A percentile compares a stretch with the other conserved stretches of the same genome.
Evolutionary conservation across 306 rosid genomes (phyloP).

Genomic region (Erythrophleum fordii): DNA sequence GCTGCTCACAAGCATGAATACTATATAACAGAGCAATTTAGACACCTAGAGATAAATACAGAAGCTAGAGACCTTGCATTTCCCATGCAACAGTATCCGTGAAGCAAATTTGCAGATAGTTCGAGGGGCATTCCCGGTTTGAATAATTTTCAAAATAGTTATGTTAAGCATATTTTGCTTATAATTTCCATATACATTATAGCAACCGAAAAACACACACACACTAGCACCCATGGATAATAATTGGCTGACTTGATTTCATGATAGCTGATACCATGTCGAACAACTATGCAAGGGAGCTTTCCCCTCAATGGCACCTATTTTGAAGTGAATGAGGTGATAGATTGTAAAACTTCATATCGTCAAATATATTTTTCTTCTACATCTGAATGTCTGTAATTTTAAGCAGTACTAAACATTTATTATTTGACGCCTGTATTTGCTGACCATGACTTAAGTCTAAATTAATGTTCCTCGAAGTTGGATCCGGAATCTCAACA

Average conservation of each 20-base stretch:
- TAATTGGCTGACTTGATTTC: conserved; percentile 36
- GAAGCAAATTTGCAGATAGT: conserved; percentile 81
- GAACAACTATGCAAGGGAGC: conserved; percentile 95
- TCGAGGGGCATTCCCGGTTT: conserved; percentile 89
- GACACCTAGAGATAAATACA: conserved; percentile 59
- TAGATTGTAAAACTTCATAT: conserved; percentile 9
- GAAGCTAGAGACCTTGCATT: conserved; percentile 49
- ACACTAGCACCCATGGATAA: conserved; percentile 22
- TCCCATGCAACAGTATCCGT: conserved; percentile 80
- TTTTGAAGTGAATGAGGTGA: conserved; percentile 97
- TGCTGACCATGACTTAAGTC: conserved; percentile 66
- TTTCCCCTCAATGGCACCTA: conserved; percentile 96
- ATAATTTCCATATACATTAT: conserved; percentile 4
- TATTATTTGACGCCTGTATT: conserved; percentile 52
- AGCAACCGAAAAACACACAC: neutral
- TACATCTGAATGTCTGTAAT: neutral
- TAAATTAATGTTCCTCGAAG: conserved; percentile 62
- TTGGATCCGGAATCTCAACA: conserved; percentile 66
- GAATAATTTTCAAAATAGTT: conserved; percentile 40
- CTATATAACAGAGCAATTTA: conserved; percentile 56
- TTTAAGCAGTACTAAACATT: neutral
- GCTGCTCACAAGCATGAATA: conserved; percentile 34
- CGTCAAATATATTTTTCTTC: conserved; percentile 19
- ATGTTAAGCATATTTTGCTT: conserved; percentile 13
- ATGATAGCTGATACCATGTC: conserved; percentile 81